Evolutionary conservation across 805 yeast genomes (phyloP).

Genomic region (Lachancea meyersii): DNA sequence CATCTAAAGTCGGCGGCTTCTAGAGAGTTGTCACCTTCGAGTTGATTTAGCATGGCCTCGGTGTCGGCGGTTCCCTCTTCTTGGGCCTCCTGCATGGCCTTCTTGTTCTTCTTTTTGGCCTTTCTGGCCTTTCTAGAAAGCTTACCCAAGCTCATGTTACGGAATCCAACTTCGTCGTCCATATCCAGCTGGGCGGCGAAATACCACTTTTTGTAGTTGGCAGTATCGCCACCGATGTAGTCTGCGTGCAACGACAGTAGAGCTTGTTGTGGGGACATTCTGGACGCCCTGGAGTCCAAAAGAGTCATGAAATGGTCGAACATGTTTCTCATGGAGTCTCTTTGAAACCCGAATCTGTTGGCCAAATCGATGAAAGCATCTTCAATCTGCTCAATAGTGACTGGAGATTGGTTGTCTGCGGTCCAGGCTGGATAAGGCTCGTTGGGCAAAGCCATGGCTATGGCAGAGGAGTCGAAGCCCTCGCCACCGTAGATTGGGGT

Average conservation of each 20-base stretch:
- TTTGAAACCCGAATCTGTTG: slow-evolving; percentile 81
- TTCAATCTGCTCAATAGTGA: slow-evolving; percentile 77
- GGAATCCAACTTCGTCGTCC: slow-evolving; percentile 78
- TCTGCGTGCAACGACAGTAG: slow-evolving; percentile 77
- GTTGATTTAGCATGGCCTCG: slow-evolving; percentile 51
- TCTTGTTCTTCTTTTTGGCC: slow-evolving; percentile 73
- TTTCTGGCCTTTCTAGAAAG: slow-evolving; percentile 72
- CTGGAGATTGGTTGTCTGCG: slow-evolving; percentile 88
- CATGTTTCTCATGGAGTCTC: slow-evolving; percentile 89
- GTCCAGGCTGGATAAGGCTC: slow-evolving; percentile 99
- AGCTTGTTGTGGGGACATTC: slow-evolving; percentile 89
- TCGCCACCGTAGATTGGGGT: slow-evolving; percentile 81
- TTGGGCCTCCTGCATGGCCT: slow-evolving; percentile 59
- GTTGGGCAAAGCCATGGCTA: slow-evolving; percentile 66
- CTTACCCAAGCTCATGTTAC: slow-evolving; percentile 74
- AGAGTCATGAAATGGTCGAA: slow-evolving; percentile 83
- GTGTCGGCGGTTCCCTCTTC: slow-evolving; percentile 58
- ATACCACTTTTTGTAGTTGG: slow-evolving; percentile 83
- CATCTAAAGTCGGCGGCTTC: slow-evolving; percentile 79
- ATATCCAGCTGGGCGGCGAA: slow-evolving; percentile 84
- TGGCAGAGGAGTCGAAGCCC: slow-evolving; percentile 51
- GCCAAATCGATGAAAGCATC: slow-evolving; percentile 79
- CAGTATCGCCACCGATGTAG: slow-evolving; percentile 81
- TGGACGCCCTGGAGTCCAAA: slow-evolving; percentile 74
- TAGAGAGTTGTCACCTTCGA: slow-evolving; percentile 78